Base-by-base conservation (phyloP, 2,329 filamentous ascomycete genomes). In the Torrubiellomyces zombiae region DNA sequence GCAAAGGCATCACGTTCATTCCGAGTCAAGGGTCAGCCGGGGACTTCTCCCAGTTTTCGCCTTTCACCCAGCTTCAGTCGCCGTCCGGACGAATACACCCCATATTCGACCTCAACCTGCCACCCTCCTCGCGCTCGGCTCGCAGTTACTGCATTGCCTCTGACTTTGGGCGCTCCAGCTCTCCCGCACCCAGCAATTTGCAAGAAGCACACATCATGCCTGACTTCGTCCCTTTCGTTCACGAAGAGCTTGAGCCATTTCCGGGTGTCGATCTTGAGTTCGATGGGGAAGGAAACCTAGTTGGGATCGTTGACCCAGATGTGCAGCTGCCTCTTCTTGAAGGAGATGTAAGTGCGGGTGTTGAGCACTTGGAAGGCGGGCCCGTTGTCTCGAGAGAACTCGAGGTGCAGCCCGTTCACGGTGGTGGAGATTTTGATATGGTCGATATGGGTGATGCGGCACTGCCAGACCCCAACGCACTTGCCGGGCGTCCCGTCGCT, bases 281-380 rank as follows among this genome's bases (percentile, higher is more conserved):
- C 26, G 63, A 66, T 31, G 54, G 45, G 14, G 43, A 65, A 7
- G 63, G 63, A 18, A 65, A 65, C 29, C 39, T 67, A 18, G 35
- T 61, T 20, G 48, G 49, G 14, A 33, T 53, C 4, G 30, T 45
- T 9, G 55, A 60, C 10, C 39, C 52, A 11, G 56, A 61, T 22
- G 46, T 46, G 12, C 54, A 60, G 18, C 42, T 67, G 16, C 61
- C 61, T 17, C 41, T 41, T 11, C 41, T 60, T 14, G 50, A 44
- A 17, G 34, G 27, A 5, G 21, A 24, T 3, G 18, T 19, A 63
- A 34, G 32, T 14, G 43, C 32, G 26, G 36, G 30, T 7, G 23
- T 32, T 6, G 34, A 32, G 11, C 6, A 7, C n/a, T 4, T 10
- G 7, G 8, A n/a, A 6, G 14, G 6, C 7, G 14, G 9, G 5